Evolutionary conservation across 441 rosid species (phyloP).

Genomic region (Adansonia grandidieri): DNA sequence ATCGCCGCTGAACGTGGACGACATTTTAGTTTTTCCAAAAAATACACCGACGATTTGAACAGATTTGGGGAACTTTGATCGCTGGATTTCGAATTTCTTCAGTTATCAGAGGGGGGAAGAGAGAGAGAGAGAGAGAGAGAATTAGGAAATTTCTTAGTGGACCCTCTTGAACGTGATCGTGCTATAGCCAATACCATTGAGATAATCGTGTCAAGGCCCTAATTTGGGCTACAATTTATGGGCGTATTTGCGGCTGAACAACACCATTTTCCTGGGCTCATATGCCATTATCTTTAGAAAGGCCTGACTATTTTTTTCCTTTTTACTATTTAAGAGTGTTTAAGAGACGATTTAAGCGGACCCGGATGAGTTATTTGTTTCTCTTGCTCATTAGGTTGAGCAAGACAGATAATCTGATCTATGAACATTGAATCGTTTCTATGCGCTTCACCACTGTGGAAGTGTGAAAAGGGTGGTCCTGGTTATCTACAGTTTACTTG

Average conservation of each 20-base stretch:
- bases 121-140: background rate
- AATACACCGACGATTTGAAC: background rate
- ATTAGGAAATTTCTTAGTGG: background rate
- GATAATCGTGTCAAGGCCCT: background rate
- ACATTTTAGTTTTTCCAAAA: constrained; percentile 10
- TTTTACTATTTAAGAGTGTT: no score
- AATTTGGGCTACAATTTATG: background rate
- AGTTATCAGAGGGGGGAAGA: background rate
- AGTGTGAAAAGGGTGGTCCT: background rate
- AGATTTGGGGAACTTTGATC: background rate
- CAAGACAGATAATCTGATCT: no score
- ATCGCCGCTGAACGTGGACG: no score
- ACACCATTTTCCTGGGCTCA: background rate
- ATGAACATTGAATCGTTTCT: no score
- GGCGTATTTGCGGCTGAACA: background rate
- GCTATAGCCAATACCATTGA: background rate
- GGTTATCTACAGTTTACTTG: background rate
- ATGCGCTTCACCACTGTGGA: no score
- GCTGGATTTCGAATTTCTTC: background rate
- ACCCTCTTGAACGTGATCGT: background rate
- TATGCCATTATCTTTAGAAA: background rate
- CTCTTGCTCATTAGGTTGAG: no score
- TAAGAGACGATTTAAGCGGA: no score
- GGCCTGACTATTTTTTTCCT: no score
- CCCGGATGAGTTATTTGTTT: no score